phyloP scores from a whole-genome alignment of 805 yeast species.

The Ascoidea rubescens region DNA sequence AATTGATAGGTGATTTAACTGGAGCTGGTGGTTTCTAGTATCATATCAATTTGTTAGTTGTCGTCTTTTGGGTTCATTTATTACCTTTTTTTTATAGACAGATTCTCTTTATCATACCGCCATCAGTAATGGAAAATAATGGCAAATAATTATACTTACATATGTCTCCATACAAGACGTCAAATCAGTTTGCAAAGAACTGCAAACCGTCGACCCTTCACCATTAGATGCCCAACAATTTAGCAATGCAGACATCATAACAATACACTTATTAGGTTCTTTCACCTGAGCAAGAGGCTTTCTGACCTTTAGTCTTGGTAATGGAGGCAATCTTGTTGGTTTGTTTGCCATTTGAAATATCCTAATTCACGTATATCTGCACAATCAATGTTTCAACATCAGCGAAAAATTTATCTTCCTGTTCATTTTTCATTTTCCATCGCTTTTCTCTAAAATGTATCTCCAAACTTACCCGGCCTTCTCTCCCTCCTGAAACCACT shows the following conservation, averaged over 20 bases:
- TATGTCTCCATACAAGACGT: conserved; percentile 53
- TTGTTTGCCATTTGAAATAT: conserved; percentile 4
- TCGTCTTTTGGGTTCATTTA: background rate
- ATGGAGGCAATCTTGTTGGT: conserved; percentile 48
- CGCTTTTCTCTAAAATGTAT: background rate
- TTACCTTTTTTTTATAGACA: background rate
- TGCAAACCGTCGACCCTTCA: conserved; percentile 61
- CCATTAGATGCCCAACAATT: conserved; percentile 97
- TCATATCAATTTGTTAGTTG: conserved; percentile 9
- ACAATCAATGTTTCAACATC: no score
- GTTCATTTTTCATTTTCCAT: background rate
- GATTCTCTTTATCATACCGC: no score
- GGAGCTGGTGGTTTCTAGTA: conserved; percentile 12
- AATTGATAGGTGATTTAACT: conserved; percentile 30
- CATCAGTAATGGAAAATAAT: background rate
- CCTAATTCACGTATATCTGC: no score
- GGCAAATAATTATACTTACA: conserved; percentile 13
- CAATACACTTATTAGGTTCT: conserved; percentile 58
- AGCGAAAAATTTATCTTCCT: no score
- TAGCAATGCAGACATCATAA: conserved; percentile 69
- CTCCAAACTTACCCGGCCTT: no score
- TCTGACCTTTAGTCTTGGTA: conserved; percentile 60
- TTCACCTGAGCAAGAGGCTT: conserved; percentile 42
- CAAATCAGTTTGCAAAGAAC: conserved; percentile 49
- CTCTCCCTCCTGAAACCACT: no score